Evolutionary conservation across 2,329 filamentous ascomycete species (phyloP), one percentile per base, ranked within the genome.

Genomic region (Fusarium oxysporum): DNA sequence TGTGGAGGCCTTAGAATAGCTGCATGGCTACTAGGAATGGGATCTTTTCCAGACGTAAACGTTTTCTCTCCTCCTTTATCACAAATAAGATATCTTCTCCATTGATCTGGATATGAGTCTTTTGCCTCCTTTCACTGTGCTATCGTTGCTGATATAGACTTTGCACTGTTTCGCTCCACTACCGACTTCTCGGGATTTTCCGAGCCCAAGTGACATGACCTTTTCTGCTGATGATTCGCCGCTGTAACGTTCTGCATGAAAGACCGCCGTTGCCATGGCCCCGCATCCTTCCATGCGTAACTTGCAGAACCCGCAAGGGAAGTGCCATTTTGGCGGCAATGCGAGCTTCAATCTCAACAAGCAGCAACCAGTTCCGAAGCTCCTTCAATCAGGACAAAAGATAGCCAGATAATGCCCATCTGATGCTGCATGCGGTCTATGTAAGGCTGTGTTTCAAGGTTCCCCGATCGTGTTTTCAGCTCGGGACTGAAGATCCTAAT

Each of bases 1-100:
- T 50, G 48, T 68, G 65, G 65, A 55, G 65, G 47, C 65, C 64
- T 9, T 68, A 68, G 19, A 2, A 19, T 35, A 19, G 1, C 10
- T 3, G 13, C 1, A 12, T 3, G 7, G 5, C 23, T 25, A 25
- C 25, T 25, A 6, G 25, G 25, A 25, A 25, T 25, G 25, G 25
- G 25, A 25, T 25, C 25, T 25, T 25, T 25, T 25, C 25, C 25
- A 25, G 30, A 28, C 2, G 1, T 10, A 0, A 21, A 17, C 2
- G 4, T 17, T 11, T 8, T 9, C 11, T 23, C n/a, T 28, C 4
- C 33, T 4, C 33, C 33, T 33, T 33, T 33, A 33, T 33, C 33
- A 9, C 8, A 33, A 19, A 6, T 16, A 4, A 10, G 3, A 44
- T 5, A 25, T 33, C 3, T 21, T 12, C 2, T 17, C 0, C 5